Evolutionary conservation across 2,329 filamentous ascomycete species (phyloP), one percentile per base, ranked within the genome.

Genomic region (Monilinia fructicola): DNA sequence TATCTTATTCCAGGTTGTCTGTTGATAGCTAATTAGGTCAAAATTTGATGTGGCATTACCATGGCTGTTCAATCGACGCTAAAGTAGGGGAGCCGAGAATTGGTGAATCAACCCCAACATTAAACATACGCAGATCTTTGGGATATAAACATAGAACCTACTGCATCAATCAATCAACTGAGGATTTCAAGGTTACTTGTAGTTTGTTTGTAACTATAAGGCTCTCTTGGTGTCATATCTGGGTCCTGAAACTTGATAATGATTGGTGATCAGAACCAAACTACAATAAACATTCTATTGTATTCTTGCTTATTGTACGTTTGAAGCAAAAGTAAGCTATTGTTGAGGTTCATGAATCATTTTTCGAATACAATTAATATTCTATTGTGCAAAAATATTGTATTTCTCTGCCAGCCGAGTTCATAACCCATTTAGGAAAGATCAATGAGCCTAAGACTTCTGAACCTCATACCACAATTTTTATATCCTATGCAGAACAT

Each of bases 301-400:
- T 44, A 2, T n/a, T n/a, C 6, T 4, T 31, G 9, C 2, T 31
- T 58, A 46, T 31, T n/a, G 11, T n/a, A 46, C 26, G 3, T 1
- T 16, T 2, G 1, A 12, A 59, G 6, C 10, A 2, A 18, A 2
- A 10, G n/a, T 10, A n/a, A 1, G 7, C 3, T 11, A 21, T 0
- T 12, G 1, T 7, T 28, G 1, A 12, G 18, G 11, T 1, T 7
- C 1, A 2, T 1, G 12, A 21, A 4, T 0, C 21, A 6, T 11
- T 11, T 23, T 10, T 18, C 0, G 1, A 48, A 18, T 2, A 18
- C 1, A 23, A 18, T 23, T 2, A 4, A 23, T 10, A 18, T 12
- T 16, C 2, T 7, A 23, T 23, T 48, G 28, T 11, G 5, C 6
- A 1, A 18, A 11, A 11, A 0, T 16, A 3, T n/a, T 6, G 12